Conservation (phyloP, 768 basidiomycete species). For the Sporobolomyces phaffii region DNA sequence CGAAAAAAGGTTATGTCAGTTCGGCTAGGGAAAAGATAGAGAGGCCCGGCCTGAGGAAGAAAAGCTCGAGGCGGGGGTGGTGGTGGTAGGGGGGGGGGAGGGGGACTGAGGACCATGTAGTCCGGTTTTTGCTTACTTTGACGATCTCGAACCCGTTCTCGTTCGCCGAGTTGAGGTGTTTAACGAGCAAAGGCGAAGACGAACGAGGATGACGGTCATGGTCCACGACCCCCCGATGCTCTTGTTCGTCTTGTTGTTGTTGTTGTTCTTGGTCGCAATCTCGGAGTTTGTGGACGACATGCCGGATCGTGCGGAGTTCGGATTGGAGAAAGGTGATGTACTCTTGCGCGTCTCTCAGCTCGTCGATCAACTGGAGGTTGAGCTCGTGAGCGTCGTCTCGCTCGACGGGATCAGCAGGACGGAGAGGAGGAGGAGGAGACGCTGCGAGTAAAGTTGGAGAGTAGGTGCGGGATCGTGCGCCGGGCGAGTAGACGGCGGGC, state of each 20-base stretch:
- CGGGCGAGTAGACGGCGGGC: too few relatives aligned
- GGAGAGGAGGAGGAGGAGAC: neutral
- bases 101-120: too few relatives aligned
- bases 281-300: neutral
- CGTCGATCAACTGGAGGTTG: neutral
- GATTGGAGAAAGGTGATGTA: neutral
- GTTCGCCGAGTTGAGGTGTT: neutral
- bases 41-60: too few relatives aligned
- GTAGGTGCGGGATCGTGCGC: too few relatives aligned
- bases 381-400: neutral
- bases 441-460: neutral
- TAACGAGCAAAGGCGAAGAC: too few relatives aligned
- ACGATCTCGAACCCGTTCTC: neutral
- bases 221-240: neutral
- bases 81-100: too few relatives aligned
- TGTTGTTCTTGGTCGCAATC: too few relatives aligned
- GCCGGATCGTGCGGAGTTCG: neutral
- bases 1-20: neutral
- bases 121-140: too few relatives aligned
- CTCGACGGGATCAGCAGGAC: too few relatives aligned
- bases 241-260: neutral
- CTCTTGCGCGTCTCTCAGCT: conserved; percentile 12
- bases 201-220: neutral
- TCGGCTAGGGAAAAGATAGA: neutral
- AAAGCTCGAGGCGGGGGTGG: too few relatives aligned